Evolutionary conservation across 495 filamentous ascomycete species (phyloP), one percentile per base, ranked within the genome.

Genomic region (Chaetomium fimeti): DNA sequence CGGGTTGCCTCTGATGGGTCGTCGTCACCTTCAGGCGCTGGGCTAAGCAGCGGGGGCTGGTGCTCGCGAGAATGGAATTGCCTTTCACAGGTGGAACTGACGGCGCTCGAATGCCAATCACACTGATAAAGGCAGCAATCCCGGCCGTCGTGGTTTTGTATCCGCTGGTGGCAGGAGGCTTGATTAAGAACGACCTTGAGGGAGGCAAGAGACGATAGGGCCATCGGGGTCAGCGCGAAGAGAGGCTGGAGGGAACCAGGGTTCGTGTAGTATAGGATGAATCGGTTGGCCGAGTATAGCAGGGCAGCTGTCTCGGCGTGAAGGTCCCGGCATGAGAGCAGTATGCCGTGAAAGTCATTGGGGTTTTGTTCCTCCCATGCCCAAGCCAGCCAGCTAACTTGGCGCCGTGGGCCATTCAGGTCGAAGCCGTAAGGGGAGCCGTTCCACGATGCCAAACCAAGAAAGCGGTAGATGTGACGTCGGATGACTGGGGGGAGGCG

Each of bases 111-210:
- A 6, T 0, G 20, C 9, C 47, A 20, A 13, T 2, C n/a, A 12
- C 20, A 2, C 5, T 5, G 27, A 13, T 32, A 13, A 25, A 49
- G 11, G 20, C 57, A 59, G 42, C 57, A 59, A 59, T 59, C 57
- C 20, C 3, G 3, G 40, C 8, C 15, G 42, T 29, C 11, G 18
- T 18, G 11, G 20, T 25, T 16, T 25, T 15, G 36, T 11, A n/a
- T 9, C 32, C 24, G 47, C 12, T 57, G 57, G 52, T 61, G 64
- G 42, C 42, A 61, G 4, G 49, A 61, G 18, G 58, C 16, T 40
- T 61, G 24, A 51, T 66, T 61, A 13, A 66, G 58, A 42, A 66
- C 58, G 24, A 66, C 48, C 29, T 66, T 66, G 36, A 66, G 48
- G 38, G 48, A 6, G 49, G 38, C 40, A 15, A 66, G 58, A 51